Evolutionary conservation across 345 rosid species (phyloP), one percentile per base, ranked within the genome.

Genomic region (Salix caprea): DNA sequence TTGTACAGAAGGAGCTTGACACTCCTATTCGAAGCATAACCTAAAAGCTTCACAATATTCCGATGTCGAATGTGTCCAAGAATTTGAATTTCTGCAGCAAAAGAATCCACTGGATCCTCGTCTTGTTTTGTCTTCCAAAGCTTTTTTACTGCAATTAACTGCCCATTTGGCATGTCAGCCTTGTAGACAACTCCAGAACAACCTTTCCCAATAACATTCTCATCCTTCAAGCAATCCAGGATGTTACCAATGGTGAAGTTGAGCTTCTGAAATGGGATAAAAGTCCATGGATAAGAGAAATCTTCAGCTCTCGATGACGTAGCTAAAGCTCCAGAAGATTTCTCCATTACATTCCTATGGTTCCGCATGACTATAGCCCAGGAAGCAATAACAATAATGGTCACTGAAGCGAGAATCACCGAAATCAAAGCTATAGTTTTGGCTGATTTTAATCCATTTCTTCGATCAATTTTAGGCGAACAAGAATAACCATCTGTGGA

Each of bases 261-360:
- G 54, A 91, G 89, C 82, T 91, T 93, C 68, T 93, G 96, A 74
- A 96, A 96, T 23, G 99, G 99, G 69, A 93, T 96, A 83, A 93
- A 96, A 2, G 98, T 91, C 98, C 97, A 96, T 4, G 98, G 99
- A 75, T 90, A 91, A 1, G 98, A 96, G 79, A 93, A 93, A 74
- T 96, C 99, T 60, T 96, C 99, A 21, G 86, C 84, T 60, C 88
- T 86, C 1, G 89, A 67, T 40, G 79, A 69, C 13, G 88, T 79
- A 6, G 85, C 78, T 23, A 82, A 87, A 18, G 78, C 75, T 62
- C 82, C 85, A 23, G 85, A 60, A 61, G 91, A 78, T 79, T 91
- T 95, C 60, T 90, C 89, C 5, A 78, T 80, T 65, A 78, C 75
- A 67, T 91, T 90, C 74, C 79, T 84, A 69, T 85, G 90, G 75